These are phyloP conservation scores for Sherardia arvensis DNA, from an alignment of 257 asterid genomes.

Conservation along the genomic window DNA sequence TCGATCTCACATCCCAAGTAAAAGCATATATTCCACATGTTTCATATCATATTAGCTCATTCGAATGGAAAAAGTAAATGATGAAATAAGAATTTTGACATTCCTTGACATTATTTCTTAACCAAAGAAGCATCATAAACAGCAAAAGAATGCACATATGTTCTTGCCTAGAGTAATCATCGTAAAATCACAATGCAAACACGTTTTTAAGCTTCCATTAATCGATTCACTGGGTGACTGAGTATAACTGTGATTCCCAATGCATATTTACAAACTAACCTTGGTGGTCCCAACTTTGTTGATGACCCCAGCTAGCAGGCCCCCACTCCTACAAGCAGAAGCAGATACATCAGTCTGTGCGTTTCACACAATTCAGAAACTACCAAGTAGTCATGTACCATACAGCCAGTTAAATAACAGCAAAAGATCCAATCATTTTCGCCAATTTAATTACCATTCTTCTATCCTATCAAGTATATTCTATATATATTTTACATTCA, in stretches of 20 bases:
- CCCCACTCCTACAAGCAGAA: slow-evolving; percentile 57
- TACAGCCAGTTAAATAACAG: neutral
- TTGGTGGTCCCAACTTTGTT: slow-evolving; percentile 70
- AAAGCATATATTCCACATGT: neutral
- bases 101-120: neutral
- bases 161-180: neutral
- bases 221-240: neutral
- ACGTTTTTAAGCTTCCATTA: neutral
- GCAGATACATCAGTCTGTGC: slow-evolving; percentile 4
- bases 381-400: neutral
- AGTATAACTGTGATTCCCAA: slow-evolving; percentile 4
- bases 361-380: neutral
- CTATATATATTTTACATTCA: neutral
- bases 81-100: neutral
- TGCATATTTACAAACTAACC: slow-evolving; percentile 32
- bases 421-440: no score
- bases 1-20: neutral
- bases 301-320: slow-evolving; percentile 67
- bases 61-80: neutral
- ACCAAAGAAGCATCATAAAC: neutral
- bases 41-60: neutral
- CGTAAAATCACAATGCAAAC: neutral
- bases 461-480: neutral
- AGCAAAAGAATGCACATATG: neutral
- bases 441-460: neutral